phyloP scores from a whole-genome alignment of 129 eudicot species.

The Rutidosis leptorrhynchoides region DNA sequence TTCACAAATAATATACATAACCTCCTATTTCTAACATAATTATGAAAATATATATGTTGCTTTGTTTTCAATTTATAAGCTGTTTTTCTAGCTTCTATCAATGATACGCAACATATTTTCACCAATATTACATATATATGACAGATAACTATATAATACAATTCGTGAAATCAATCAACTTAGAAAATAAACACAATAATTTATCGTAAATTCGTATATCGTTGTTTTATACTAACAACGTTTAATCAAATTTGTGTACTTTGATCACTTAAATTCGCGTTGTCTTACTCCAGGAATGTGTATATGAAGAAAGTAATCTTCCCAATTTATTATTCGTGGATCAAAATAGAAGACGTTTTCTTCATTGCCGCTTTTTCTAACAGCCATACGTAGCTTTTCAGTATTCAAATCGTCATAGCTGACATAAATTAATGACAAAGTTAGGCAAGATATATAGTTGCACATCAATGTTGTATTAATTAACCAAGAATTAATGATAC shows the following conservation, averaged over 20 bases:
- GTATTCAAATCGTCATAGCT: conserved; percentile 84
- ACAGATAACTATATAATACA: not conserved
- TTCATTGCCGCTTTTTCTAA: conserved; percentile 43
- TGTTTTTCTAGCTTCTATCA: too few species aligned
- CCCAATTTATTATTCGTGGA: conserved; percentile 75
- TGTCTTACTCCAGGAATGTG: conserved; percentile 80
- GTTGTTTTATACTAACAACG: not conserved
- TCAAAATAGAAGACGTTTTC: conserved; percentile 61
- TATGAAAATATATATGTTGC: too few species aligned
- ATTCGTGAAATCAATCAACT: not conserved
- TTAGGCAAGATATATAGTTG: not conserved
- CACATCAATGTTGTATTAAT: not conserved
- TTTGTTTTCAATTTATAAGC: not conserved
- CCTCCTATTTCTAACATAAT: too few species aligned
- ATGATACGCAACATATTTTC: not conserved
- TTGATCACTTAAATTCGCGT: conserved; percentile 50
- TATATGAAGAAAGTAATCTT: conserved; percentile 55
- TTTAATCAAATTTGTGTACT: not conserved
- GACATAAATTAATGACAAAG: conserved; percentile 13
- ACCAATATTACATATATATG: not conserved
- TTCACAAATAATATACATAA: too few species aligned
- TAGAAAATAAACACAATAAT: not conserved
- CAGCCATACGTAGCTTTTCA: conserved; percentile 58
- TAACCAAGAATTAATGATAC: conserved; percentile 16
- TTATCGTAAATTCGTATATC: not conserved